Evolutionary conservation across 192 early-diverging fungal species (phyloP), one percentile per base, ranked within the genome.

Genomic region (Ramicandelaber brevisporus): DNA sequence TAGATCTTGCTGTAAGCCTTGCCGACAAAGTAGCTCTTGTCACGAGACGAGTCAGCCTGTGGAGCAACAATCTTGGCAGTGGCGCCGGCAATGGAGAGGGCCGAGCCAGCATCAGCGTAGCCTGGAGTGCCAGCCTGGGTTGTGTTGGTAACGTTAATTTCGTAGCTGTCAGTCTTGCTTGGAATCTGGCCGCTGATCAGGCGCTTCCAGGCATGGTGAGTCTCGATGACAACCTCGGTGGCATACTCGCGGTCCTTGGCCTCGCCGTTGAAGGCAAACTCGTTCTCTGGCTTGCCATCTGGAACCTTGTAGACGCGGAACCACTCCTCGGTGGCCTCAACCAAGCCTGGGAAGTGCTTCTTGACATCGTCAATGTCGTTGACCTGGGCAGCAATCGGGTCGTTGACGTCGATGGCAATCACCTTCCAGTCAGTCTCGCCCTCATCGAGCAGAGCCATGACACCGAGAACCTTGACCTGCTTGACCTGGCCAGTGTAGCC

Each of bases 241-340:
- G 92, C 80, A 45, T 90, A 98, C 34, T 54, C 59, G 38, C 56
- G 68, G 61, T 75, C 73, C 60, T 75, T 75, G 48, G 73, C 72
- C 46, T 73, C 74, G 37, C 75, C 78, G 36, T 61, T 69, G 67
- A 98, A 98, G 27, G 92, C 92, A 62, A 98, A 95, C 63, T 82
- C 73, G 73, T 98, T 98, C 63, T 92, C 88, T 34, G 83, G 85
- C 72, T 95, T 95, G 43, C 87, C 89, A 67, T 98, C 89, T 32
- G 92, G 92, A 48, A 95, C 95, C 64, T 98, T 95, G 80, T 98
- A 95, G 63, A 92, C 90, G 51, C 87, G 78, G 87, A 98, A 98
- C 89, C 89, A 98, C 58, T 95, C 89, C 59, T 92, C 88, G 27
- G 85, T 89, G 21, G 89, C 92, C 30, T 81, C 74, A 31, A 98